Evolutionary conservation across 805 yeast species (phyloP), one percentile per base, ranked within the genome.

Genomic region (Myxozyma monticola): DNA sequence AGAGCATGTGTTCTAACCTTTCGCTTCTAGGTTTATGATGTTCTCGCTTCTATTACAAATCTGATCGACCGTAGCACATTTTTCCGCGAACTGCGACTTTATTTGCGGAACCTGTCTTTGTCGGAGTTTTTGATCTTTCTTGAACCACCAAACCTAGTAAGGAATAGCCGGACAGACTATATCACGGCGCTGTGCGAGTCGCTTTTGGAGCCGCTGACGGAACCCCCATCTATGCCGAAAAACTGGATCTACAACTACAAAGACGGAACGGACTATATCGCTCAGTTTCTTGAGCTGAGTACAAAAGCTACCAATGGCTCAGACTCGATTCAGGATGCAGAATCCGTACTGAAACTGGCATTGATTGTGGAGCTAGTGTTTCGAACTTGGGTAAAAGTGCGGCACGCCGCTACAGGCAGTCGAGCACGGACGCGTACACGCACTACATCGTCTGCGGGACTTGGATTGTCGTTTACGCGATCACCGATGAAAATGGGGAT

Each of bases 191-290:
- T 52, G 15, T 42, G 43, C 26, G 53, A 52, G 17, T 33, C 46
- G 20, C 28, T 52, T 9, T 25, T 52, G 30, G 37, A 24, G 21
- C 33, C 38, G 20, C 26, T 40, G 20, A 31, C 36, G 18, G n/a
- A 28, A 5, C 30, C 24, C 22, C 42, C 48, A 14, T 21, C 22
- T 5, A 4, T 44, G 35, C 48, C 53, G 8, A 38, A 33, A 24
- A 41, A 48, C 35, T 48, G 53, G 53, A 33, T 52, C 8, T 48
- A 34, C 44, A 38, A 41, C 36, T 44, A 43, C 35, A 41, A 40
- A 17, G 34, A 28, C 30, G 56, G 53, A 18, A 20, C 25, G 37
- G 21, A 10, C 33, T 34, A 47, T 26, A 47, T 51, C 26, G 1
- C 47, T n/a, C 26, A 18, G 17, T 51, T 29, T 34, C 15, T 51